Conservation (phyloP, 208 protist species). For the Trypanosoma grayi region DNA sequence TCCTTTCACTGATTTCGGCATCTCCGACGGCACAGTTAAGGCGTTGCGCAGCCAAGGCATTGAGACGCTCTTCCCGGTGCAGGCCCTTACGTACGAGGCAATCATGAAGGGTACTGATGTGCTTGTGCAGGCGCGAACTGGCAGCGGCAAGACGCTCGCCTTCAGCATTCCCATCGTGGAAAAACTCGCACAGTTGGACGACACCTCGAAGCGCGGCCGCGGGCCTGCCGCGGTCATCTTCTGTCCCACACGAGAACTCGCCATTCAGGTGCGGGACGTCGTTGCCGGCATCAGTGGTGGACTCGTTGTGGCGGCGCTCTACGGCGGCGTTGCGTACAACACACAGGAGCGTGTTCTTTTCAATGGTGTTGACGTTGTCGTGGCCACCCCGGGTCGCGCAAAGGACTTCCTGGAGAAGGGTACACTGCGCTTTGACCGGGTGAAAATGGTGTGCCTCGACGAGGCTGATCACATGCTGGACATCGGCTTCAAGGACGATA, state of each 20-base stretch:
- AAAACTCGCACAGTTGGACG: constrained; percentile 49
- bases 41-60: constrained; percentile 79
- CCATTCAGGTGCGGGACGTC: constrained; percentile 97
- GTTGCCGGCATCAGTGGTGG: constrained; percentile 84
- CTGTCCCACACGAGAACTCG: constrained; percentile 98
- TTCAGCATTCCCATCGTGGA: constrained; percentile 92
- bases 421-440: constrained; percentile 84
- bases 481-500: constrained; percentile 96
- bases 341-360: constrained; percentile 90
- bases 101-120: constrained; percentile 92
- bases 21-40: constrained; percentile 69
- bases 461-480: constrained; percentile 99
- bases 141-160: constrained; percentile 94
- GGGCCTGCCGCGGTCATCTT: constrained; percentile 94
- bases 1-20: constrained; percentile 81
- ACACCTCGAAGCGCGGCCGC: constrained; percentile 40
- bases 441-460: constrained; percentile 96
- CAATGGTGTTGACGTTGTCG: constrained; percentile 98
- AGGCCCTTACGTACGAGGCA: constrained; percentile 90
- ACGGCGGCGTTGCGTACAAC: constrained; percentile 93
- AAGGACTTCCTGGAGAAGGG: constrained; percentile 98
- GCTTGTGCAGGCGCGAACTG: constrained; percentile 90
- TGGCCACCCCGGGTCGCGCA: constrained; percentile 98
- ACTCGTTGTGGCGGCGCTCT: constrained; percentile 91
- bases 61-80: constrained; percentile 89